phyloP scores from a whole-genome alignment of 1,284 basidiomycete genomes.

The Cryptococcus sp. region DNA sequence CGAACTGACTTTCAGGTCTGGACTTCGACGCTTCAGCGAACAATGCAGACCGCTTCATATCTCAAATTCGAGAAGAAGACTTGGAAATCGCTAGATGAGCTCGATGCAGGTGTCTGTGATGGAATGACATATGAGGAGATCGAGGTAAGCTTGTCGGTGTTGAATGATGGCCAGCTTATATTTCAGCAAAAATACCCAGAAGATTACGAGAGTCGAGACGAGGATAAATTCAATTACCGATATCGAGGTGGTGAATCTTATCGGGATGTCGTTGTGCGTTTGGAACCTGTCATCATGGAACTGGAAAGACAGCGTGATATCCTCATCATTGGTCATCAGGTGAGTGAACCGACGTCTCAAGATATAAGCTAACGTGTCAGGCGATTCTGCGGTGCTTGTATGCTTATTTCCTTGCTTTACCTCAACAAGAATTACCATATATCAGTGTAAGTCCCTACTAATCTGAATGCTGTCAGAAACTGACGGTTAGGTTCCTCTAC shows the following conservation, averaged over 20 bases:
- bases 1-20: slow-evolving; percentile 59
- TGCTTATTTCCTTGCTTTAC: slow-evolving; percentile 89
- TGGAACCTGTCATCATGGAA: slow-evolving; percentile 99
- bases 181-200: slow-evolving; percentile 85
- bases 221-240: slow-evolving; percentile 99
- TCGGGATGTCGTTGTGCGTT: slow-evolving; percentile 87
- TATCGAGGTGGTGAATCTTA: slow-evolving; percentile 94
- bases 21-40: slow-evolving; percentile 92
- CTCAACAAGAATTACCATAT: slow-evolving; percentile 92
- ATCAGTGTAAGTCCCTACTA: slow-evolving; percentile 61
- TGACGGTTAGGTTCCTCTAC: slow-evolving; percentile 63
- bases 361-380: slow-evolving; percentile 40
- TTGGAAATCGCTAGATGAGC: slow-evolving; percentile 97
- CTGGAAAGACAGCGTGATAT: slow-evolving; percentile 97
- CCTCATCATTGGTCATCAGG: slow-evolving; percentile 93
- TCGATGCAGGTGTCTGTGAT: slow-evolving; percentile 98
- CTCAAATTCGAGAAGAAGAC: slow-evolving; percentile 89
- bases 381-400: slow-evolving; percentile 91
- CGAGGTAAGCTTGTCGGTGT: slow-evolving; percentile 56
- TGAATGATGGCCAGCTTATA: not conserved
- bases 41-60: slow-evolving; percentile 80
- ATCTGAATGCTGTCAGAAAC: not conserved
- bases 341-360: slow-evolving; percentile 34
- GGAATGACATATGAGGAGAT: slow-evolving; percentile 99
- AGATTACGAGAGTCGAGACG: slow-evolving; percentile 96